A percentile compares a stretch with the other conserved stretches of the same genome.
Conservation (phyloP, 2,329 filamentous ascomycete genomes). For the Neofusicoccum cordaticola region DNA sequence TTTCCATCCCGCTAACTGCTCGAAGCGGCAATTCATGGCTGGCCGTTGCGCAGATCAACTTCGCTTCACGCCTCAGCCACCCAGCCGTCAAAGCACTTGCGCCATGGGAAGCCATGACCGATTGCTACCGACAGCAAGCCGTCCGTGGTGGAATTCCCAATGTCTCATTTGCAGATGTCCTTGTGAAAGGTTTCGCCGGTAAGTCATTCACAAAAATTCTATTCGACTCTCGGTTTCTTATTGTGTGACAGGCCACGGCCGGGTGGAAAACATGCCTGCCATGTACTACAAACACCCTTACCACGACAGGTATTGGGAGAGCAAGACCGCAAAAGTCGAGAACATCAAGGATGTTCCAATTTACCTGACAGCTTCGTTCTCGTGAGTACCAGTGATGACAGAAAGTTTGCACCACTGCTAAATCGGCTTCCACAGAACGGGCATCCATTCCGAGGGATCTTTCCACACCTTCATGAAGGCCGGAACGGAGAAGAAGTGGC, state of each 20-base stretch:
- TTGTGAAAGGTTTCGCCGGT: constrained; percentile 9
- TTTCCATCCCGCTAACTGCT: background rate
- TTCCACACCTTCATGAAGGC: constrained; percentile 18
- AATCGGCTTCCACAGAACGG: background rate
- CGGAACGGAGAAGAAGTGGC: constrained; percentile 23
- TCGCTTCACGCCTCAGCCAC: constrained; percentile 9
- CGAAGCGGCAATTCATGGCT: constrained; percentile 42
- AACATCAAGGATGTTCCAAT: constrained; percentile 21
- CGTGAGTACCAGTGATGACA: background rate
- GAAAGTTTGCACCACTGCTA: background rate
- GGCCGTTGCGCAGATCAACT: constrained; percentile 36
- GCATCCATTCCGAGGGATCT: constrained; percentile 22
- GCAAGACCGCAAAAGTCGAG: constrained; percentile 19
- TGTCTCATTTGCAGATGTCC: constrained; percentile 14
- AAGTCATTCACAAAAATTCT: background rate
- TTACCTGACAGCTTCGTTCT: constrained; percentile 21
- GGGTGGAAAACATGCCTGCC: constrained; percentile 18
- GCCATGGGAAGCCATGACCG: constrained; percentile 12
- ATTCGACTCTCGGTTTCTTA: background rate
- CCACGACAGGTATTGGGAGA: constrained; percentile 18
- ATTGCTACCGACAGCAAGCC: constrained; percentile 21
- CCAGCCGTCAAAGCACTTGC: constrained; percentile 12
- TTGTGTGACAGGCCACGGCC: constrained; percentile 18
- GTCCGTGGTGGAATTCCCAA: constrained; percentile 21
- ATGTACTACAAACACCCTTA: constrained; percentile 17